Evolutionary conservation across 1,284 basidiomycete species (phyloP).

Genomic region (Trichosporon sp.): DNA sequence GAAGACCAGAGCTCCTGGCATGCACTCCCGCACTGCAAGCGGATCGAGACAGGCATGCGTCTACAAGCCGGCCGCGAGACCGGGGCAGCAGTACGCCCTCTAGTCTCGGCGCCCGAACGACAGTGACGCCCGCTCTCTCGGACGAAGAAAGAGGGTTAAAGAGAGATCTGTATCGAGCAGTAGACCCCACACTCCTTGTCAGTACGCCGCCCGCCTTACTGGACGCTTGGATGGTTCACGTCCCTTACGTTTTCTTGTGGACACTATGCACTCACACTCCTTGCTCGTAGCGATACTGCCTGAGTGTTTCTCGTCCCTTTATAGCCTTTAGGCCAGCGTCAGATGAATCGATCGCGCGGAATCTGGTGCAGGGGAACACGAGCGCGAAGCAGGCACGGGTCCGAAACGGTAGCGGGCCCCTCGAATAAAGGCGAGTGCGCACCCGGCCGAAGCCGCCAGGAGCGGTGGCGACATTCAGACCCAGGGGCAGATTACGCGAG

Average conservation of each 20-base stretch:
- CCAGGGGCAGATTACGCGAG: neutral
- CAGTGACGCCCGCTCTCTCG: no score
- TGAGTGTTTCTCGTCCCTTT: no score
- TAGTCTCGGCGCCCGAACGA: neutral
- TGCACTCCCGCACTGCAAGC: neutral
- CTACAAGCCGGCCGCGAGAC: neutral
- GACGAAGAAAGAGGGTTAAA: no score
- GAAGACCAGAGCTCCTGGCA: neutral
- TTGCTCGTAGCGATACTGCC: neutral
- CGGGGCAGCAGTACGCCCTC: neutral
- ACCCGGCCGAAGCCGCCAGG: neutral
- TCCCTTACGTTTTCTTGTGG: neutral
- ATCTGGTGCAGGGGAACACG: neutral
- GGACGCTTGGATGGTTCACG: neutral
- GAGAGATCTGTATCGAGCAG: no score
- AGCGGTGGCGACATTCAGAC: neutral
- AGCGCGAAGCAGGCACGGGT: neutral
- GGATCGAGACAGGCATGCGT: neutral
- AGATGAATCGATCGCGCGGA: neutral
- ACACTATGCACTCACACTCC: neutral
- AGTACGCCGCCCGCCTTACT: neutral
- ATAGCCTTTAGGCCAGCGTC: neutral
- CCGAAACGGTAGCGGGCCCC: neutral
- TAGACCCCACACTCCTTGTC: neutral
- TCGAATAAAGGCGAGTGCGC: neutral